phyloP scores from a whole-genome alignment of 768 basidiomycete genomes.

The Trametes cinnabarina region DNA sequence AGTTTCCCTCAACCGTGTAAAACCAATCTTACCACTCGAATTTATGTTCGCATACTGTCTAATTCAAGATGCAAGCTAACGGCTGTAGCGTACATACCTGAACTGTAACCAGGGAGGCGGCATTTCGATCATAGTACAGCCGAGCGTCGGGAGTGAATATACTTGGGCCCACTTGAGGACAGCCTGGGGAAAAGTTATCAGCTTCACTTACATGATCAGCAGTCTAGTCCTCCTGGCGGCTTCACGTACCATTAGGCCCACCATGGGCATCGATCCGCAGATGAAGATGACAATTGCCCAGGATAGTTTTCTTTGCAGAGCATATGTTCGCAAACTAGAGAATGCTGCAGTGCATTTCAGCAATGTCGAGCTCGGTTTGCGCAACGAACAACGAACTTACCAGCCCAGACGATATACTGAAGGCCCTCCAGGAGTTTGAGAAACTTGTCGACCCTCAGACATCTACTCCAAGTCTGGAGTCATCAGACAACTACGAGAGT shows the following conservation, averaged over 20 bases:
- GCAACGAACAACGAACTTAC: too few species aligned
- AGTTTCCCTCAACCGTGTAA: neutral
- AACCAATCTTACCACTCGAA: neutral
- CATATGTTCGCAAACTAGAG: neutral
- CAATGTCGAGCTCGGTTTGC: neutral
- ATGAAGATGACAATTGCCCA: neutral
- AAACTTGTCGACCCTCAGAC: neutral
- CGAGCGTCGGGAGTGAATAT: too few species aligned
- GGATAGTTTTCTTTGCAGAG: neutral
- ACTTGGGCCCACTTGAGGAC: too few species aligned
- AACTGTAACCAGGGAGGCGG: too few species aligned
- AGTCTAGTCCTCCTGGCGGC: neutral
- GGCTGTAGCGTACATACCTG: too few species aligned
- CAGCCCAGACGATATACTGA: neutral
- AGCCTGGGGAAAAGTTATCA: neutral
- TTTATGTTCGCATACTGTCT: too few species aligned
- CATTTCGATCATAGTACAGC: too few species aligned
- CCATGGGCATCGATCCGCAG: neutral
- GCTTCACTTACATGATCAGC: too few species aligned
- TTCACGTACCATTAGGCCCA: neutral
- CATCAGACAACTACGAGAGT: neutral
- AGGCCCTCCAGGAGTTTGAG: neutral
- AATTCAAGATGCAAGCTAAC: too few species aligned
- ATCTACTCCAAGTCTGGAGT: neutral
- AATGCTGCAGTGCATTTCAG: neutral